These are phyloP conservation scores for Rugonectria rugulosa DNA, from an alignment of 2,329 filamentous ascomycete species.

Conservation along the genomic window DNA sequence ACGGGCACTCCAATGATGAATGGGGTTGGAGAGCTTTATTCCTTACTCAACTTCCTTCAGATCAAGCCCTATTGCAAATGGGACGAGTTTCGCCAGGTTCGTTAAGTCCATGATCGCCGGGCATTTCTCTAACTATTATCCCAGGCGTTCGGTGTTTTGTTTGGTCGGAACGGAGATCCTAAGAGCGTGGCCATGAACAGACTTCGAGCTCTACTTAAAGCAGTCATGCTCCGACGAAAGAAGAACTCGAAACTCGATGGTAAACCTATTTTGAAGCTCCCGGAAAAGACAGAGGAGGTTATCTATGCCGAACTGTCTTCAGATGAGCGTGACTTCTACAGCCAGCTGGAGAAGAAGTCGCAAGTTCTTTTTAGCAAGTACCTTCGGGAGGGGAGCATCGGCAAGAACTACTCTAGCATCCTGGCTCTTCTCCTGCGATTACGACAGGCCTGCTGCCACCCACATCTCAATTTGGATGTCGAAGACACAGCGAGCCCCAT, in stretches of 20 bases:
- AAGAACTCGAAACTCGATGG: slow-evolving; percentile 84
- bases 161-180: slow-evolving; percentile 54
- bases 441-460: slow-evolving; percentile 70
- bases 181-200: slow-evolving; percentile 71
- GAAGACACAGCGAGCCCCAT: slow-evolving; percentile 49
- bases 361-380: slow-evolving; percentile 80
- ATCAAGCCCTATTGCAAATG: slow-evolving; percentile 78
- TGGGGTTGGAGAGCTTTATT: slow-evolving; percentile 77
- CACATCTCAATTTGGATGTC: slow-evolving; percentile 43
- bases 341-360: slow-evolving; percentile 73
- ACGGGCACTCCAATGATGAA: slow-evolving; percentile 94
- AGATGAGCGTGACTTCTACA: slow-evolving; percentile 81
- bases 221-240: slow-evolving; percentile 81
- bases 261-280: slow-evolving; percentile 79
- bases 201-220: slow-evolving; percentile 78
- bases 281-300: slow-evolving; percentile 77
- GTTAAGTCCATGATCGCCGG: slow-evolving; percentile 27
- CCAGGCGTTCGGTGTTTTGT: slow-evolving; percentile 52
- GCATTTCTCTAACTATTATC: slow-evolving; percentile 1
- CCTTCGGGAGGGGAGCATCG: slow-evolving; percentile 72
- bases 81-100: slow-evolving; percentile 65
- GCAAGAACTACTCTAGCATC: slow-evolving; percentile 76
- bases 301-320: slow-evolving; percentile 75
- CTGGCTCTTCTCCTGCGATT: slow-evolving; percentile 83
- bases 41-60: slow-evolving; percentile 77